Evolutionary conservation across 1,139 yeast species (phyloP).

Genomic region (Candida smagusa): DNA sequence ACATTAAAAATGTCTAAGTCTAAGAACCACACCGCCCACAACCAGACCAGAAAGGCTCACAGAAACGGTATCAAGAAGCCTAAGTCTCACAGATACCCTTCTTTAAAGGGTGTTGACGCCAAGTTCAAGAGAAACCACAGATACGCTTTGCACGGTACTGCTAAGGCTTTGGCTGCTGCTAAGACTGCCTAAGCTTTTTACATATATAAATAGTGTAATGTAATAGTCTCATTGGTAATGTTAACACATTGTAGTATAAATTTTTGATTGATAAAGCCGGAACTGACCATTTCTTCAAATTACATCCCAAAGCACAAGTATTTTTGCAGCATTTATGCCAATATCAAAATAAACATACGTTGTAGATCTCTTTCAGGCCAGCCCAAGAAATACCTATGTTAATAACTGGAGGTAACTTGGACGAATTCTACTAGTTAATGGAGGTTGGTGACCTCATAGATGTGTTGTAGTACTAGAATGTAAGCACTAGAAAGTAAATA

Average conservation of each 20-base stretch:
- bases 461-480: too few species aligned
- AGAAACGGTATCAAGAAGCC: slow-evolving; percentile 99
- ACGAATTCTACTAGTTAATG: too few species aligned
- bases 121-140: slow-evolving; percentile 99
- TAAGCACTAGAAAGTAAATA: too few species aligned
- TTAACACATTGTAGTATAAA: neutral
- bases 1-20: slow-evolving; percentile 79
- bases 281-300: too few species aligned
- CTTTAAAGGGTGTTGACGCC: slow-evolving; percentile 98
- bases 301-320: too few species aligned
- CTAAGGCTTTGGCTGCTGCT: slow-evolving; percentile 85
- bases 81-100: slow-evolving; percentile 95
- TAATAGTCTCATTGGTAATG: slow-evolving; percentile 5
- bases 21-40: slow-evolving; percentile 99
- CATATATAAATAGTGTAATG: slow-evolving; percentile 5
- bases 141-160: slow-evolving; percentile 98
- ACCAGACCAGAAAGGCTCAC: slow-evolving; percentile 99
- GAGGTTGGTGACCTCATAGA: too few species aligned
- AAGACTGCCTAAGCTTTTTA: slow-evolving; percentile 41
- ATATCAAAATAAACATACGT: too few species aligned
- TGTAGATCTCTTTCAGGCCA: too few species aligned
- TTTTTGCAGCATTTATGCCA: too few species aligned
- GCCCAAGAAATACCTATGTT: too few species aligned
- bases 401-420: too few species aligned
- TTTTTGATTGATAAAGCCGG: too few species aligned